Base-by-base conservation (phyloP, 2,329 filamentous ascomycete species). In the Phialocephala sp. region DNA sequence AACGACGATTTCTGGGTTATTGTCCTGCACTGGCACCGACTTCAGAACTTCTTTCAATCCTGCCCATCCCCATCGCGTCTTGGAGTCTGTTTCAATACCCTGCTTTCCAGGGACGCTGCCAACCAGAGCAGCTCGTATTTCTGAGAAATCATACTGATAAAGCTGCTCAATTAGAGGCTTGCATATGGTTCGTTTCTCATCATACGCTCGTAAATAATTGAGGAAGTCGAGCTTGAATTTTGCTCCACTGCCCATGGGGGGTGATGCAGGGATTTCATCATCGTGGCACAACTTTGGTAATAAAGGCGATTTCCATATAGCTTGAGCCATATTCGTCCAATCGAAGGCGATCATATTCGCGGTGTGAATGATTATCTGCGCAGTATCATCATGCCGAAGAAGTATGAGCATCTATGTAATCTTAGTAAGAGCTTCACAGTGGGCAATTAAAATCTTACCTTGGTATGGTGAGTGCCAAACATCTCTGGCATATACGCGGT, bases 301-400 rank as follows among this genome's bases (percentile, higher is more conserved):
- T 1, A 86, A 75, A 0, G 92, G 92, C 0, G 92, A 94, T 59
- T 80, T 82, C 93, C 93, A 97, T 5, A 91, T 85, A 1, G 87
- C 92, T 76, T 97, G 93, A 0, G 89, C 91, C 91, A 97, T 91
- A 71, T 95, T 95, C 1, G 83, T 85, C 93, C 93, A 97, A 76
- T 97, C 93, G 63, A 89, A 88, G 4, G 84, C 75, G n/a, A 97
- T 94, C 90, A 97, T 93, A 72, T 97, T 97, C 20, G 93, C 92
- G 0, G 93, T 97, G 72, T 96, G 92, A 36, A 97, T 93, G 63
- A 96, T 79, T 6, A 97, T 80, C 77, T 96, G 91, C 0, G 90
- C 91, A 0, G 84, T 86, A 68, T 90, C 87, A 74, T 97, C 92
- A 75, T 91, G 88, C 5, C 91, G 85, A 67, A 97, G 82, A 4